These are phyloP conservation scores for Samsoniella hepiali DNA, from an alignment of 2,329 filamentous ascomycete species.

Conservation along the genomic window DNA sequence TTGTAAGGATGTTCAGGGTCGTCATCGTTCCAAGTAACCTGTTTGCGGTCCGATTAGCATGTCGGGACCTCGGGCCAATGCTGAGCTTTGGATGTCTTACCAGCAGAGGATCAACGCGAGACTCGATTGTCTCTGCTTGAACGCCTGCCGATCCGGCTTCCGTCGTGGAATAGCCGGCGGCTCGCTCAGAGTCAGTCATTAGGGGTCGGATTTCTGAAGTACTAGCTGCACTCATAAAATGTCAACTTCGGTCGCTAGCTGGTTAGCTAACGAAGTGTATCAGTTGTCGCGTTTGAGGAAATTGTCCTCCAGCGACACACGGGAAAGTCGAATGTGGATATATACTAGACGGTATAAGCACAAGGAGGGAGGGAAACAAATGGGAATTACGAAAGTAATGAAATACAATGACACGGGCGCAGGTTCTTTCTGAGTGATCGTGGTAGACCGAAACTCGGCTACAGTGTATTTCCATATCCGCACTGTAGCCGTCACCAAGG, in stretches of 20 bases:
- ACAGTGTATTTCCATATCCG: background rate
- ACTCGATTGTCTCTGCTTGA: background rate
- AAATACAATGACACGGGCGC: background rate
- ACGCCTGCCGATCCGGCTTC: background rate
- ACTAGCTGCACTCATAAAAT: background rate
- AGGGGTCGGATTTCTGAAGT: background rate
- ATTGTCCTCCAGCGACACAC: background rate
- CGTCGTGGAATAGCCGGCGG: background rate
- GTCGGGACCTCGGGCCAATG: background rate
- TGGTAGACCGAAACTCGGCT: background rate
- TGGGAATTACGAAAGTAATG: background rate
- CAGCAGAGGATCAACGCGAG: background rate
- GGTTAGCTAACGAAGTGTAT: background rate
- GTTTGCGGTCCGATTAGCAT: background rate
- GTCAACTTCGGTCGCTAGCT: background rate
- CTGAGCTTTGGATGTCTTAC: background rate
- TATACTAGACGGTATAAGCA: background rate
- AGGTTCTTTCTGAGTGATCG: too few relatives aligned
- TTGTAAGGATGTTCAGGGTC: conserved; percentile 34
- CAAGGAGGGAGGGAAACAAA: background rate
- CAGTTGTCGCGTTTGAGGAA: background rate
- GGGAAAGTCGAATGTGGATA: background rate
- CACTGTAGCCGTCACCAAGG: background rate
- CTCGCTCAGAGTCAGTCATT: background rate
- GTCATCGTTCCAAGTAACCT: conserved; percentile 46